Percentiles rank a stretch among this genome's conserved stretches.
Evolutionary conservation across 1,284 basidiomycete species (phyloP).

Genomic region (Amylostereum areolatum): DNA sequence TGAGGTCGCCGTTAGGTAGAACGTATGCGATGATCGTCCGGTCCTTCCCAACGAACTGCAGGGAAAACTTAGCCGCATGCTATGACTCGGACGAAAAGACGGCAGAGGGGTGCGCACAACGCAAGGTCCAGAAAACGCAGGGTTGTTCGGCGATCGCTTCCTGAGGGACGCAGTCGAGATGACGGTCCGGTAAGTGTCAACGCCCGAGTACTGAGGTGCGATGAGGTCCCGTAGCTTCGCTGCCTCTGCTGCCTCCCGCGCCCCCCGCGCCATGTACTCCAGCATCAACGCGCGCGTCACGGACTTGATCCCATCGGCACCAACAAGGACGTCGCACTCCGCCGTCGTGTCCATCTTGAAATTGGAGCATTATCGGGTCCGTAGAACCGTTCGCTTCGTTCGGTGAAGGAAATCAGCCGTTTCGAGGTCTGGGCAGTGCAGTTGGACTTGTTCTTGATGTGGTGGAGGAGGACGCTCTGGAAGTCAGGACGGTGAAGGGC

Average conservation of each 20-base stretch:
- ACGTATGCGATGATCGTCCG: slow-evolving; percentile 31
- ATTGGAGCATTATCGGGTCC: slow-evolving; percentile 28
- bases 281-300: slow-evolving; percentile 19
- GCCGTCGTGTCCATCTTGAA: slow-evolving; percentile 35
- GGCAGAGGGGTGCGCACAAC: not conserved
- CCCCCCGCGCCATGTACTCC: slow-evolving; percentile 15
- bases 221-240: slow-evolving; percentile 12
- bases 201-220: slow-evolving; percentile 34
- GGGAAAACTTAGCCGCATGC: not conserved
- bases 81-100: not conserved
- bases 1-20: slow-evolving; percentile 29
- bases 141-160: not conserved
- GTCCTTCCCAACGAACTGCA: slow-evolving; percentile 35
- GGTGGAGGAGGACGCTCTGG: slow-evolving; percentile 30
- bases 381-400: slow-evolving; percentile 13
- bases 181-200: slow-evolving; percentile 30
- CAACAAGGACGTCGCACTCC: slow-evolving; percentile 39
- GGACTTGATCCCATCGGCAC: slow-evolving; percentile 38
- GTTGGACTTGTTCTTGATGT: slow-evolving; percentile 25
- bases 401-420: slow-evolving; percentile 31
- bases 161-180: slow-evolving; percentile 18
- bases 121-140: not conserved
- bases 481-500: slow-evolving; percentile 39
- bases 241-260: slow-evolving; percentile 13
- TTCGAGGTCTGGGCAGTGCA: slow-evolving; percentile 30